Base-by-base conservation (phyloP, 495 filamentous ascomycete genomes). In the Sordaria brevicollis region DNA sequence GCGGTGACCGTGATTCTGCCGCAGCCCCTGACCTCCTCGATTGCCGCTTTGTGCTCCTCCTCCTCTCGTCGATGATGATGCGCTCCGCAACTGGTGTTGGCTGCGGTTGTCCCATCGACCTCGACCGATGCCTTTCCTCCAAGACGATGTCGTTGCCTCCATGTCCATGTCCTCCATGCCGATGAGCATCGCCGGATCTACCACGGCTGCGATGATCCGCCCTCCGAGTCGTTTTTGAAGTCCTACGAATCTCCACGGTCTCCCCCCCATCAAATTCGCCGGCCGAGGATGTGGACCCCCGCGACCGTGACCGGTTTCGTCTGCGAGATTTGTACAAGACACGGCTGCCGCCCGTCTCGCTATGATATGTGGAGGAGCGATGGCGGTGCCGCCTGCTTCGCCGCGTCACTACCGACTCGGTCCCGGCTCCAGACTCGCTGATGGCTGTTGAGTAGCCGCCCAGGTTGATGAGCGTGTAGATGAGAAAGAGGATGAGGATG, bases 401-500 rank as follows among this genome's bases (percentile, higher is more conserved):
- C 49, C 79, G 76, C 35, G 79, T 80, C n/a, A 80, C 72, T 3
- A 79, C 77, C 37, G 81, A 83, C 3, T 76, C 77, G 29, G 75
- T 76, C 33, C 77, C 78, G 37, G 75, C 39, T 17, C 73, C 74
- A 5, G 73, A 74, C 70, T 75, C 70, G 29, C 72, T 68, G n/a
- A 68, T 43, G 43, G 67, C 34, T 49, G 21, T 34, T 9, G 74
- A 43, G 62, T 74, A 72, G 5, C 49, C 49, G 25, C 85, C 83
- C n/a, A 86, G 78, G 73, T 84, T 85, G 73, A 92, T 79, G 69
- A 86, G 88, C 29, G 86, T 86, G 79, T 91, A 94, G 74, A 96
- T 77, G 0, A 95, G 83, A 83, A 88, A 93, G 38, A 95, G 83
- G 35, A 94, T 68, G 3, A 97, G 82, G 17, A 94, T 75, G 81